These are phyloP conservation scores for Leptographium wingfieldii DNA, from an alignment of 2,329 filamentous ascomycete species.

Conservation along the genomic window DNA sequence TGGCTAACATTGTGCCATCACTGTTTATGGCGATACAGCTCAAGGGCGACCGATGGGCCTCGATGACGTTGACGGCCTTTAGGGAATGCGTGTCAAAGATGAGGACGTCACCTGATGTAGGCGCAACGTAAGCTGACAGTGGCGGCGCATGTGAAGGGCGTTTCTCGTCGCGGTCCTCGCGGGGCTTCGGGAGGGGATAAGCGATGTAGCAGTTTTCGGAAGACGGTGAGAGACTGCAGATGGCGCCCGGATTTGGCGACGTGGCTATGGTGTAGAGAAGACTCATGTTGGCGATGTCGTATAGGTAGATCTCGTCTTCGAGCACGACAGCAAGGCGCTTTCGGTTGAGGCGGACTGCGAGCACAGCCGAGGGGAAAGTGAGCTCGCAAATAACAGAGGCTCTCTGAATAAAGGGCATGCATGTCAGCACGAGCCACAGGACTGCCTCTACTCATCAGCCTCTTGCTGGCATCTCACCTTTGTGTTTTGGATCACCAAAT, in stretches of 20 bases:
- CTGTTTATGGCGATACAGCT: conserved; percentile 86
- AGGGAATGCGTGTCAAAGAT: conserved; percentile 83
- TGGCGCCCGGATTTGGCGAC: conserved; percentile 81
- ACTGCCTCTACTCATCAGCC: background rate
- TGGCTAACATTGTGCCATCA: conserved; percentile 83
- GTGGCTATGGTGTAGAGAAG: conserved; percentile 86
- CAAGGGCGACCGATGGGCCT: conserved; percentile 84
- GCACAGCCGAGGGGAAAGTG: conserved; percentile 91
- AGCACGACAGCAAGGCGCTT: conserved; percentile 88
- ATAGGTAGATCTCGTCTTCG: conserved; percentile 94
- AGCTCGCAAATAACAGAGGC: conserved; percentile 91
- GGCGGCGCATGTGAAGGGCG: conserved; percentile 77
- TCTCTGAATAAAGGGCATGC: conserved; percentile 26
- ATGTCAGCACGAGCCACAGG: background rate
- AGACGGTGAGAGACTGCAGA: conserved; percentile 85
- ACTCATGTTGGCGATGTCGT: conserved; percentile 98
- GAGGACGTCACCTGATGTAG: conserved; percentile 82
- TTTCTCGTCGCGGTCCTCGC: conserved; percentile 43
- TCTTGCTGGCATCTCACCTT: conserved; percentile 47
- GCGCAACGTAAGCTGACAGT: conserved; percentile 61
- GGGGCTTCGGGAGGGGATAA: conserved; percentile 71
- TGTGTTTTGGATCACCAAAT: conserved; percentile 93
- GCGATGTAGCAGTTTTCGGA: conserved; percentile 94
- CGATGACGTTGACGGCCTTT: conserved; percentile 89
- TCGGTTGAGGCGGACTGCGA: conserved; percentile 85